A percentile compares a stretch with the other conserved stretches of the same genome.
phyloP scores from a whole-genome alignment of 192 early-diverging fungal genomes.

The Chytriomyces confervae region DNA sequence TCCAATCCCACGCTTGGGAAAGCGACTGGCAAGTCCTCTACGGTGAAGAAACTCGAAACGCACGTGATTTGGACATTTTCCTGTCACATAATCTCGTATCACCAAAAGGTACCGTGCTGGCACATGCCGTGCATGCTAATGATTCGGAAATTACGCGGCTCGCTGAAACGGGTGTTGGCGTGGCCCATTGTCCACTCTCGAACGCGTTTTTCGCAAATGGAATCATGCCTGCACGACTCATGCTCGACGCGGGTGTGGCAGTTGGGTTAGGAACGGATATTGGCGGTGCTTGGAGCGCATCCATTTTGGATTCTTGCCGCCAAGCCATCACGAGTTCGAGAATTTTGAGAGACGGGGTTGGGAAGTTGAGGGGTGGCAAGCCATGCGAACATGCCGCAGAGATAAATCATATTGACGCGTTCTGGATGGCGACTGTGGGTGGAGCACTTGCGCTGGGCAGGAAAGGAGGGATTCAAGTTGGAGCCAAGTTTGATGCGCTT shows the following conservation, averaged over 20 bases:
- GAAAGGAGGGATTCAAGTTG: conserved; percentile 76
- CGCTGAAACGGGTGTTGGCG: conserved; percentile 67
- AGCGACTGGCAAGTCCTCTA: conserved; percentile 37
- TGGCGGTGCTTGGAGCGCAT: conserved; percentile 83
- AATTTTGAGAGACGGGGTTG: conserved; percentile 18
- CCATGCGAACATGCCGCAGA: conserved; percentile 45
- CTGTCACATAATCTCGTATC: conserved; percentile 79
- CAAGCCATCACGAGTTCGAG: conserved; percentile 13
- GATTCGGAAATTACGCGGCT: conserved; percentile 70
- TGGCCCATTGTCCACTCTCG: conserved; percentile 91
- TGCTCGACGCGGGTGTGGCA: conserved; percentile 73
- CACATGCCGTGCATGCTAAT: conserved; percentile 91
- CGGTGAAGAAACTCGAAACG: background rate
- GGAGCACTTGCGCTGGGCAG: conserved; percentile 83
- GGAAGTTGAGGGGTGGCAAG: conserved; percentile 36
- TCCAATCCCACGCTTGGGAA: conserved; percentile 91
- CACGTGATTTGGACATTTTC: conserved; percentile 23
- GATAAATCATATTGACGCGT: conserved; percentile 64
- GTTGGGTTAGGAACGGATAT: conserved; percentile 94
- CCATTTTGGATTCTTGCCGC: conserved; percentile 69
- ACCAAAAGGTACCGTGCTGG: conserved; percentile 76
- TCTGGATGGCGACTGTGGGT: conserved; percentile 90
- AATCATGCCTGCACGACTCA: conserved; percentile 74
- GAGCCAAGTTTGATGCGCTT: conserved; percentile 93
- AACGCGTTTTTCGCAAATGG: conserved; percentile 88